Base-by-base conservation (phyloP, 345 rosid species). In the Nephelium lappaceum region DNA sequence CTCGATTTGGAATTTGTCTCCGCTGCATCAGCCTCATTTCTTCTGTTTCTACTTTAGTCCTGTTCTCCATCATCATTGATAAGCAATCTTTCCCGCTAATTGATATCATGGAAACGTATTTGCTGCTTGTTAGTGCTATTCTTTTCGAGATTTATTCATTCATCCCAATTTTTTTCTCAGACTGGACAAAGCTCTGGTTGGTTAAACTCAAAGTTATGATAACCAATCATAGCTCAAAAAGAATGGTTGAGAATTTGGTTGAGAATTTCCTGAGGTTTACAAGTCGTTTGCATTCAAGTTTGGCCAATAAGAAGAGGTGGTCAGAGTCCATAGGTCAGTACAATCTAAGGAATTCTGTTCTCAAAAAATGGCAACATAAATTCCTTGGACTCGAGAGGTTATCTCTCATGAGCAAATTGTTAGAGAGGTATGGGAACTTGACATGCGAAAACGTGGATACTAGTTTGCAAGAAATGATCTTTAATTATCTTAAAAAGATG, bases 1-100 rank as follows among this genome's bases (percentile, higher is more conserved):
- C 80, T 10, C 24, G 6, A 53, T 27, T 42, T 0, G 79, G 83
- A 41, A 64, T 80, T 19, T 39, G 71, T 0, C 43, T 75, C 23
- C 76, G 77, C 0, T 9, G 2, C 18, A 64, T 80, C 15, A 27
- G 45, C 31, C 76, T 69, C 55, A 36, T 70, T 61, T 31, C 49
- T 64, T 49, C 66, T 63, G 53, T 71, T 31, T 11, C 51, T 23
- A 36, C 83, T 65, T 53, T 70, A 0, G n/a, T 49, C 0, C 24
- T 70, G 41, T n/a, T 36, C 31, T 23, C 10, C 6, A 39, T 70
- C 41, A 45, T 51, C 77, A 49, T 57, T 16, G 47, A 19, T 8
- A 0, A 45, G 0, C 27, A 49, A 47, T 68, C 62, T 19, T 38
- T 11, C 19, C 62, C 65, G 1, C 65, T 62, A 60, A 25, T 42